Percentiles rank a stretch among this genome's conserved stretches.
Conservation (phyloP, 306 rosid species). For the Ceratonia siliqua region DNA sequence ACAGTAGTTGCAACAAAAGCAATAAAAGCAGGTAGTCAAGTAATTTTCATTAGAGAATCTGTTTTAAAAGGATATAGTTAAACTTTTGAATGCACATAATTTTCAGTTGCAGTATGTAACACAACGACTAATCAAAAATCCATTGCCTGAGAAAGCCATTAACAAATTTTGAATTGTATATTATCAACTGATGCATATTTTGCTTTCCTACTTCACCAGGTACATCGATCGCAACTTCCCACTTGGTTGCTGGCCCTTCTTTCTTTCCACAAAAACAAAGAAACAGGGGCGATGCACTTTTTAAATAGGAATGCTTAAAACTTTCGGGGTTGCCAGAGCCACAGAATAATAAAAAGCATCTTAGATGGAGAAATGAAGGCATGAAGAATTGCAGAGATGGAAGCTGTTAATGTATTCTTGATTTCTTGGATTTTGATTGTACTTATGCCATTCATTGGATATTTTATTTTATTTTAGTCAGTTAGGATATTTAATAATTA, state of each 20-base stretch:
- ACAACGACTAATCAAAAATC: not conserved
- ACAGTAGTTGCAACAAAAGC: slow-evolving; percentile 18
- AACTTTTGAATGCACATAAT: not conserved
- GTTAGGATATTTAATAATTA: slow-evolving; percentile 1
- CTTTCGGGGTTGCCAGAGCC: too few species aligned
- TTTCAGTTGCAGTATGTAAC: not conserved
- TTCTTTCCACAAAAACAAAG: slow-evolving; percentile 39
- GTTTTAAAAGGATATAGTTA: not conserved
- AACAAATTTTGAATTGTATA: not conserved
- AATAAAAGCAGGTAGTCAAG: slow-evolving; percentile 47
- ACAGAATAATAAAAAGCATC: too few species aligned
- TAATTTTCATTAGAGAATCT: not conserved
- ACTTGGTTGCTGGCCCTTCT: slow-evolving; percentile 61
- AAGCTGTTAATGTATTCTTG: not conserved
- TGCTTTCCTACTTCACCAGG: slow-evolving; percentile 37
- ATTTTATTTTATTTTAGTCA: too few species aligned
- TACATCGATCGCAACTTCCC: slow-evolving; percentile 34
- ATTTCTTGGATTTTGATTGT: not conserved
- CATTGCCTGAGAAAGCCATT: not conserved
- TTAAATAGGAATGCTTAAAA: not conserved
- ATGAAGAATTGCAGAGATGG: not conserved
- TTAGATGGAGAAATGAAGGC: not conserved
- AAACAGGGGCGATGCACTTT: slow-evolving; percentile 35
- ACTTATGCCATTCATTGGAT: slow-evolving; percentile 2
- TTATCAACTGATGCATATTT: slow-evolving; percentile 7